Conservation (phyloP, 345 rosid genomes). For the Eucalyptus melliodora region DNA sequence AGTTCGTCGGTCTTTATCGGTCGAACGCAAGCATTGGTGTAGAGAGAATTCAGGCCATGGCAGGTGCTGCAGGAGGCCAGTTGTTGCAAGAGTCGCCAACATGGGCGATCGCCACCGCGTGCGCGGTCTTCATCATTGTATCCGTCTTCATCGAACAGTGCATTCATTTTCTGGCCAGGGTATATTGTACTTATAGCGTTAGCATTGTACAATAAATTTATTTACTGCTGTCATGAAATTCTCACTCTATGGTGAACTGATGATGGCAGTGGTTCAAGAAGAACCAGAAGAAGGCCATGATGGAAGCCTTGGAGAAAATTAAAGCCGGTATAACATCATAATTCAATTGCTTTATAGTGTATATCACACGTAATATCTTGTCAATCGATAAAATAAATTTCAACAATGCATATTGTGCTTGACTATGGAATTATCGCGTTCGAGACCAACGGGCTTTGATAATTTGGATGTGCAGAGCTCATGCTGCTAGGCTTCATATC, state of each 20-base stretch:
- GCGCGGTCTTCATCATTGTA: slow-evolving; percentile 28
- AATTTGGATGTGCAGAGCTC: slow-evolving; percentile 21
- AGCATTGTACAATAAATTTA: background rate
- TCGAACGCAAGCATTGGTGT: background rate
- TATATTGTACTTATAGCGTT: background rate
- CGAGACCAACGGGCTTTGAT: background rate
- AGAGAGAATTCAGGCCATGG: slow-evolving; percentile 5
- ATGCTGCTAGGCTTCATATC: slow-evolving; percentile 66
- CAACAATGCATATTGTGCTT: background rate
- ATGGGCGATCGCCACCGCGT: slow-evolving; percentile 53
- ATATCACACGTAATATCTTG: background rate
- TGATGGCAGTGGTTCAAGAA: slow-evolving; percentile 34
- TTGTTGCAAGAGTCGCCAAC: slow-evolving; percentile 39
- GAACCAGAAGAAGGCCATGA: slow-evolving; percentile 38
- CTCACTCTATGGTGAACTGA: background rate
- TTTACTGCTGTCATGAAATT: background rate
- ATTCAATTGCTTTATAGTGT: background rate
- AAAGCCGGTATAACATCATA: slow-evolving; percentile 21
- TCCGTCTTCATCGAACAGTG: slow-evolving; percentile 35
- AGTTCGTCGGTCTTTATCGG: background rate
- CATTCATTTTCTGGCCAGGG: slow-evolving; percentile 35
- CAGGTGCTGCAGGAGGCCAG: slow-evolving; percentile 13
- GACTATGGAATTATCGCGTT: background rate
- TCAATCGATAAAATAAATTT: too few species aligned
- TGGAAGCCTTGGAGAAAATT: slow-evolving; percentile 51